Percentiles rank a stretch among this genome's conserved stretches.
Evolutionary conservation across 2,329 filamentous ascomycete genomes (phyloP).

Genomic region (Colletotrichum neosansevieriae): DNA sequence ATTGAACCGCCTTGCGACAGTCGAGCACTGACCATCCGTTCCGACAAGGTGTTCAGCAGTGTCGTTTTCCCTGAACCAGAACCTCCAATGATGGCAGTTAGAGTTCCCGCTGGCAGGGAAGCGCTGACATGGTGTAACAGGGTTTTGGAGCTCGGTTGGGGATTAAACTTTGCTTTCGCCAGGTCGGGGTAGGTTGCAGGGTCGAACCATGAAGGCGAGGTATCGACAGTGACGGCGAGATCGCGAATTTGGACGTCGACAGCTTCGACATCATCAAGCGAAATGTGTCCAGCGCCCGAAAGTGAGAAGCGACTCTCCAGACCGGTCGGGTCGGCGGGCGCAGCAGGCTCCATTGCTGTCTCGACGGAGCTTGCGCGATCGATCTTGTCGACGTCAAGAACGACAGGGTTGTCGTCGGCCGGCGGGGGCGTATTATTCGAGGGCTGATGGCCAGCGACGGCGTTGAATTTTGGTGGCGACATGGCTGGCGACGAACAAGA

Average conservation of each 20-base stretch:
- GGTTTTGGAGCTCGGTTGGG: slow-evolving; percentile 56
- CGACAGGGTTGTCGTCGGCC: slow-evolving; percentile 14
- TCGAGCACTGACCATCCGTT: slow-evolving; percentile 70
- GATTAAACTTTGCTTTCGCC: slow-evolving; percentile 53
- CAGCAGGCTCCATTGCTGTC: slow-evolving; percentile 44
- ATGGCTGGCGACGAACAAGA: slow-evolving; percentile 4
- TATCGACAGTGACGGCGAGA: slow-evolving; percentile 68
- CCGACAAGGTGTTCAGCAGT: slow-evolving; percentile 77
- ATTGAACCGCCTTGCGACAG: slow-evolving; percentile 65
- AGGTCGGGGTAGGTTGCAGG: slow-evolving; percentile 60
- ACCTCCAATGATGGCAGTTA: slow-evolving; percentile 82
- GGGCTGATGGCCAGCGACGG: neutral
- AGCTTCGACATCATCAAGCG: slow-evolving; percentile 65
- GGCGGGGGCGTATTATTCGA: neutral
- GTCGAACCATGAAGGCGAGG: slow-evolving; percentile 65
- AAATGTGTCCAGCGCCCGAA: slow-evolving; percentile 53
- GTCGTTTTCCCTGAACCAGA: slow-evolving; percentile 81
- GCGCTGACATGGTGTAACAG: slow-evolving; percentile 75
- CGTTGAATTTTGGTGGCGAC: neutral
- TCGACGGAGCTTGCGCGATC: slow-evolving; percentile 51
- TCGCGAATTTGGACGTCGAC: slow-evolving; percentile 66
- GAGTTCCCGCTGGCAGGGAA: slow-evolving; percentile 71
- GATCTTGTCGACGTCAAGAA: slow-evolving; percentile 47
- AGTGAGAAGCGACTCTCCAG: slow-evolving; percentile 46
- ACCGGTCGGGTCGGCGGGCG: slow-evolving; percentile 31